Evolutionary conservation across 768 basidiomycete species (phyloP), one percentile per base, ranked within the genome.

Genomic region (Pleurotus tuber-regium): DNA sequence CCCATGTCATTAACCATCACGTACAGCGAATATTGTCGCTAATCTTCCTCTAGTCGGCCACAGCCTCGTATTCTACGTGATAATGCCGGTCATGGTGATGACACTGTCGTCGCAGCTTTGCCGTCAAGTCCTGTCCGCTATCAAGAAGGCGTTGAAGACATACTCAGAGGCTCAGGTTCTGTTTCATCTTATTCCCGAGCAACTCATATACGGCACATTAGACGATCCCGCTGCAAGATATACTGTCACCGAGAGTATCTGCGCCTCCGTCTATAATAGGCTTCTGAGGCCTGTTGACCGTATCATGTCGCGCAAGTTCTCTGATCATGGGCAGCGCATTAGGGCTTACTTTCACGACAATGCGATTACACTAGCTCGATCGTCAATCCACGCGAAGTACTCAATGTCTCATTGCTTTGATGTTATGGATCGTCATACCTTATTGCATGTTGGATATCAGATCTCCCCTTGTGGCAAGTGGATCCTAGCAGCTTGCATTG

Each of bases 361-460:
- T 1, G 78, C 83, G 0, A 84, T 83, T 58, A 77, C 82, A 0
- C 73, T 92, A 4, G 77, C 86, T 5, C 72, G 84, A 33, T 67
- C 76, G 9, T 29, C 28, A 2, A 25, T 64, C n/a, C 54, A 63
- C 28, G 60, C 54, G 54, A 71, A 70, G 36, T 64, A 72, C 43
- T 54, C 70, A 12, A 8, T 63, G 72, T 4, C 62, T 78, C 35
- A 30, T 6, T 29, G 31, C 31, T 35, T 48, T 31, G 75, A 74
- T 44, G 77, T 78, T 14, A 52, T 75, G 53, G 74, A 78, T 60
- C 64, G 72, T 2, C 52, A 66, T 28, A 83, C 79, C 1, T 66
- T 92, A 48, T 68, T 94, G 38, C 92, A 94, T 62, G 75, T 92
- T 31, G 92, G 82, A 2, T 94, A 94, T 63, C 74, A 69, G 33